A percentile compares a stretch with the other conserved stretches of the same genome.
Evolutionary conservation across 192 early-diverging fungal genomes (phyloP).

Genomic region (Backusella luteola): DNA sequence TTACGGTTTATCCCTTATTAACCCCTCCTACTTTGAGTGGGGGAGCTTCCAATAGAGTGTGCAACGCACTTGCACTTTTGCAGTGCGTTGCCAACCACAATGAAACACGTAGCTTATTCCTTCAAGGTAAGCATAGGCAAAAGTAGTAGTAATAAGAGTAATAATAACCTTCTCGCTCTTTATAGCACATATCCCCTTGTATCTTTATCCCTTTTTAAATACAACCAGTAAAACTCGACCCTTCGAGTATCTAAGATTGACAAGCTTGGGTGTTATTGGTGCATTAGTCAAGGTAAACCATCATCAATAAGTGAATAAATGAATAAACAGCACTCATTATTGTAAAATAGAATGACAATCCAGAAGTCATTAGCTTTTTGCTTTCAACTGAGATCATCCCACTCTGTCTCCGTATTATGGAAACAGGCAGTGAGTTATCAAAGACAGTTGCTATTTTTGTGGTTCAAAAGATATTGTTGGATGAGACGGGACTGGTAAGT

Average conservation of each 20-base stretch:
- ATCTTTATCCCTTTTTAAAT: conserved; percentile 98
- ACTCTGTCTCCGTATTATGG: conserved; percentile 98
- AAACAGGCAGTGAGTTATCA: conserved; percentile 93
- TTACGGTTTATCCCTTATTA: conserved; percentile 91
- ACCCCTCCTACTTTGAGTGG: conserved; percentile 84
- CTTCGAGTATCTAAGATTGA: conserved; percentile 94
- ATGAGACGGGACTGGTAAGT: conserved; percentile 82
- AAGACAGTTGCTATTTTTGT: conserved; percentile 99
- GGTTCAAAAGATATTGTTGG: conserved; percentile 94
- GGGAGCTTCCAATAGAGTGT: conserved; percentile 91
- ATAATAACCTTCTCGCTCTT: not conserved
- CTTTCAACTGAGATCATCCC: conserved; percentile 97
- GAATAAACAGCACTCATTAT: not conserved
- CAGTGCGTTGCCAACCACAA: conserved; percentile 95
- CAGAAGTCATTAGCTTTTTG: conserved; percentile 94
- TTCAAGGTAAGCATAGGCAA: conserved; percentile 58
- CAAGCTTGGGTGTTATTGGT: conserved; percentile 93
- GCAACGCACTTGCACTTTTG: conserved; percentile 92
- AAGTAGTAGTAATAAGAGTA: not conserved
- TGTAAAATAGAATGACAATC: conserved; percentile 76
- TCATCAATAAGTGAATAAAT: not conserved
- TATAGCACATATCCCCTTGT: conserved; percentile 91
- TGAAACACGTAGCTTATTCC: conserved; percentile 82
- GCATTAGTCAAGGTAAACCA: conserved; percentile 87
- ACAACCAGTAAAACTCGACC: conserved; percentile 93